phyloP scores from a whole-genome alignment of 192 early-diverging fungal species.

The Backusella westeae region DNA sequence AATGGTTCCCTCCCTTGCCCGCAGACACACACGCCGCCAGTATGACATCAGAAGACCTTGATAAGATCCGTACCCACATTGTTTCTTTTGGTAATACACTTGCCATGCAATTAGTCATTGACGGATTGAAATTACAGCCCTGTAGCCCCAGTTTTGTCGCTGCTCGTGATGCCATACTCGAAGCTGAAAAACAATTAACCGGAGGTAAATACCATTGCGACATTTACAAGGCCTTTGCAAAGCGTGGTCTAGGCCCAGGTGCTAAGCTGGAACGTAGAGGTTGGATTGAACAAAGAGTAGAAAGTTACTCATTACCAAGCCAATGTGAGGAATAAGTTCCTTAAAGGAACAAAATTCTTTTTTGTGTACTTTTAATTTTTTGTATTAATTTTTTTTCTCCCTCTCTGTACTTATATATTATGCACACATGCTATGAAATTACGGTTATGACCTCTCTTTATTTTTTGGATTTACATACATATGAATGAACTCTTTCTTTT shows the following conservation, averaged over 20 bases:
- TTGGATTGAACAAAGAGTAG: constrained; percentile 26
- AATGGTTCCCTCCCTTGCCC: constrained; percentile 51
- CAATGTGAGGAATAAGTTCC: constrained; percentile 4
- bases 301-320: constrained; percentile 24
- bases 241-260: constrained; percentile 79
- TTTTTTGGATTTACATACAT: constrained; percentile 1
- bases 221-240: constrained; percentile 80
- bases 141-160: constrained; percentile 71
- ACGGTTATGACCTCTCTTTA: not conserved
- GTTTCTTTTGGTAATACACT: constrained; percentile 65
- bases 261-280: constrained; percentile 48
- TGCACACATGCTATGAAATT: not conserved
- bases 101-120: constrained; percentile 65
- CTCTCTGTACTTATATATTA: not conserved
- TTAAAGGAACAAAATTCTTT: not conserved
- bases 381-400: not conserved
- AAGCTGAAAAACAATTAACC: constrained; percentile 62
- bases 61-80: constrained; percentile 34
- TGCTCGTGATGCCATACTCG: constrained; percentile 71
- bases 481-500: not conserved
- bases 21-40: not conserved
- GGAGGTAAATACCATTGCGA: constrained; percentile 64
- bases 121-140: constrained; percentile 75
- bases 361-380: not conserved
- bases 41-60: constrained; percentile 21